A percentile compares a stretch with the other conserved stretches of the same genome.
Evolutionary conservation across 2,329 filamentous ascomycete genomes (phyloP).

Genomic region (Pseudocercospora pini-densiflorae): DNA sequence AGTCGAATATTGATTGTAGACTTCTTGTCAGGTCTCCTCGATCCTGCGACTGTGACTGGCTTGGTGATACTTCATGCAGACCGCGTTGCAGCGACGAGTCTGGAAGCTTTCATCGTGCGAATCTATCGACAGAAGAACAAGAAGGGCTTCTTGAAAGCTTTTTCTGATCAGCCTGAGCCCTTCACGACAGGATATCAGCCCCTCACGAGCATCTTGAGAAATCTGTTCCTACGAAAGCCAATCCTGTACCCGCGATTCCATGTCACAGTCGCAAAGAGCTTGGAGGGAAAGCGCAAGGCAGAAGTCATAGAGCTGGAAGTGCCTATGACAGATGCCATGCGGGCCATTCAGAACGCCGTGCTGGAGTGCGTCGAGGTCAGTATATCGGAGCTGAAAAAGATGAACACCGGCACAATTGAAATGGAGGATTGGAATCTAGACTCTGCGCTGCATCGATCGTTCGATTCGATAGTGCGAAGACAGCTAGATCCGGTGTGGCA

Average conservation of each 20-base stretch:
- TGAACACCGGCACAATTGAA: conserved; percentile 80
- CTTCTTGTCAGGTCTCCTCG: conserved; percentile 79
- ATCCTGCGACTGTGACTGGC: conserved; percentile 84
- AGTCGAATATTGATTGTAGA: conserved; percentile 95
- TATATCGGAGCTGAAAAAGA: conserved; percentile 90
- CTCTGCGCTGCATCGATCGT: conserved; percentile 88
- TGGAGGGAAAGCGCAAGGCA: conserved; percentile 90
- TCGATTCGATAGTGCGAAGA: conserved; percentile 83
- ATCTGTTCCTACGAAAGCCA: conserved; percentile 84
- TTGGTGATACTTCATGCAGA: conserved; percentile 89
- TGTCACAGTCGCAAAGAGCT: conserved; percentile 81
- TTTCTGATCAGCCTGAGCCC: conserved; percentile 90
- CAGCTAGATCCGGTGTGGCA: conserved; percentile 98
- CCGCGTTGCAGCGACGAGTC: conserved; percentile 78
- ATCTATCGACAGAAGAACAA: conserved; percentile 97
- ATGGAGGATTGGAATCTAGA: conserved; percentile 98
- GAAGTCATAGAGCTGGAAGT: conserved; percentile 98
- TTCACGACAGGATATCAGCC: conserved; percentile 89
- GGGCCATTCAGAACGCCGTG: conserved; percentile 88
- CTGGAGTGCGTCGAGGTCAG: conserved; percentile 96
- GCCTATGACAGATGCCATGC: conserved; percentile 93
- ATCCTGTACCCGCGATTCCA: conserved; percentile 95
- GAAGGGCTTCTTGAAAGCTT: conserved; percentile 89
- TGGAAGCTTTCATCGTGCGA: conserved; percentile 93
- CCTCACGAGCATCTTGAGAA: conserved; percentile 86